Conservation (phyloP, 169 alveolate species). For the Plasmodium billcollinsi region DNA sequence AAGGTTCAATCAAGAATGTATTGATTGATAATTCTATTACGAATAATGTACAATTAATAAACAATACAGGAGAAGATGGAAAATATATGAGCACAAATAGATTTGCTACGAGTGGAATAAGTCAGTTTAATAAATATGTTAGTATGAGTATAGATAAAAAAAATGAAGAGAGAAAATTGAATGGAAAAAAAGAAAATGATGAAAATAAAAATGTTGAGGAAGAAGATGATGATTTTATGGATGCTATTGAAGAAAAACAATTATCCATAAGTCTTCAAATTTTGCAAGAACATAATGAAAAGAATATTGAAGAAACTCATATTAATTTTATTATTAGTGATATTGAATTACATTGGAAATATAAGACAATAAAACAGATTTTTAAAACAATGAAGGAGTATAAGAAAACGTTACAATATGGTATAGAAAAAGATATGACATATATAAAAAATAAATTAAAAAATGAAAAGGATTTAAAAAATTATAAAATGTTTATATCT, state of each 20-base stretch:
- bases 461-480: conserved; percentile 67
- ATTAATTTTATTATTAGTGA: conserved; percentile 65
- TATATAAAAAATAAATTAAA: conserved; percentile 71
- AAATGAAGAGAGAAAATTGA: background rate
- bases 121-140: background rate
- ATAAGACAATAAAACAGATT: conserved; percentile 71
- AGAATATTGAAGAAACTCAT: conserved; percentile 73
- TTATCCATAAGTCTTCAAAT: conserved; percentile 65
- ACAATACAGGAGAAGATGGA: background rate
- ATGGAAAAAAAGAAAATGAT: background rate
- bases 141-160: background rate
- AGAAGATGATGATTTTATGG: conserved; percentile 76
- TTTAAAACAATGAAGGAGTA: conserved; percentile 76
- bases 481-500: conserved; percentile 74
- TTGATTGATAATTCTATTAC: too few species aligned
- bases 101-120: background rate
- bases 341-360: conserved; percentile 75
- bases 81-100: background rate
- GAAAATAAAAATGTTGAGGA: conserved; percentile 40
- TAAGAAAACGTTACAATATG: conserved; percentile 62
- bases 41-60: too few species aligned
- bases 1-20: conserved; percentile 1
- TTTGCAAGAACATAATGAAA: conserved; percentile 58
- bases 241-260: conserved; percentile 72
- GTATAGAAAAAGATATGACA: conserved; percentile 74